Percentiles rank a stretch among this genome's conserved stretches.
Evolutionary conservation across 2,329 filamentous ascomycete genomes (phyloP).

Genomic region (Paraphaeosphaeria sporulosa): DNA sequence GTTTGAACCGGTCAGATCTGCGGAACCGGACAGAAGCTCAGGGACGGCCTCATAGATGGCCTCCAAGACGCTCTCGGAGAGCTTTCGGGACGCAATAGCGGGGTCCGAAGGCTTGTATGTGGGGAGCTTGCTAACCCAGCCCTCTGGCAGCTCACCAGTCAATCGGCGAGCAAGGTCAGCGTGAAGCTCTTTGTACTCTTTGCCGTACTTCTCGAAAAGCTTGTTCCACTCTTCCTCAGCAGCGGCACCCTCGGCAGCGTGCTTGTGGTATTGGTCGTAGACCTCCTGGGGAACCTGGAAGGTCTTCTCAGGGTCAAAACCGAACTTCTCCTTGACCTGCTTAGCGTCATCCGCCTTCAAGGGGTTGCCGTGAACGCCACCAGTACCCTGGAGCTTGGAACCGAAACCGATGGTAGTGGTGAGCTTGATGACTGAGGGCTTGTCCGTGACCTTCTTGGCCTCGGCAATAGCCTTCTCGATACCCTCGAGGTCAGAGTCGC

Average conservation of each 20-base stretch:
- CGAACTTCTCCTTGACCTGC: slow-evolving; percentile 93
- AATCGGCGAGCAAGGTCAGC: slow-evolving; percentile 84
- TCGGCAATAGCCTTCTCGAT: slow-evolving; percentile 90
- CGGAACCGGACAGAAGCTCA: slow-evolving; percentile 93
- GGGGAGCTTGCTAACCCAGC: slow-evolving; percentile 94
- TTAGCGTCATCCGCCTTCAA: slow-evolving; percentile 94
- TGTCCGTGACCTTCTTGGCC: slow-evolving; percentile 88
- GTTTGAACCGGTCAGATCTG: slow-evolving; percentile 98
- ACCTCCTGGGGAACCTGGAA: slow-evolving; percentile 95
- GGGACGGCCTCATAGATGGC: slow-evolving; percentile 84
- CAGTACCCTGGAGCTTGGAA: slow-evolving; percentile 90
- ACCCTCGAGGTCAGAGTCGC: slow-evolving; percentile 83
- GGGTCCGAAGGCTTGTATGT: slow-evolving; percentile 86
- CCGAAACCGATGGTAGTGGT: slow-evolving; percentile 97
- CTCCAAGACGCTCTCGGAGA: slow-evolving; percentile 91
- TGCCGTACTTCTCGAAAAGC: slow-evolving; percentile 84
- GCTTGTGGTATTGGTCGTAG: slow-evolving; percentile 88
- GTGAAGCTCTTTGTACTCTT: slow-evolving; percentile 79
- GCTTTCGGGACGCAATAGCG: slow-evolving; percentile 91
- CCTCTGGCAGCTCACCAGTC: slow-evolving; percentile 84
- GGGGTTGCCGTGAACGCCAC: slow-evolving; percentile 94
- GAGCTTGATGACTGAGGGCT: slow-evolving; percentile 96
- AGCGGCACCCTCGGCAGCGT: slow-evolving; percentile 83
- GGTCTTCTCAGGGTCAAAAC: slow-evolving; percentile 92
- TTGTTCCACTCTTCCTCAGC: slow-evolving; percentile 95